Evolutionary conservation across 495 filamentous ascomycete species (phyloP).

Genomic region (Saxophila tyrrhenica): DNA sequence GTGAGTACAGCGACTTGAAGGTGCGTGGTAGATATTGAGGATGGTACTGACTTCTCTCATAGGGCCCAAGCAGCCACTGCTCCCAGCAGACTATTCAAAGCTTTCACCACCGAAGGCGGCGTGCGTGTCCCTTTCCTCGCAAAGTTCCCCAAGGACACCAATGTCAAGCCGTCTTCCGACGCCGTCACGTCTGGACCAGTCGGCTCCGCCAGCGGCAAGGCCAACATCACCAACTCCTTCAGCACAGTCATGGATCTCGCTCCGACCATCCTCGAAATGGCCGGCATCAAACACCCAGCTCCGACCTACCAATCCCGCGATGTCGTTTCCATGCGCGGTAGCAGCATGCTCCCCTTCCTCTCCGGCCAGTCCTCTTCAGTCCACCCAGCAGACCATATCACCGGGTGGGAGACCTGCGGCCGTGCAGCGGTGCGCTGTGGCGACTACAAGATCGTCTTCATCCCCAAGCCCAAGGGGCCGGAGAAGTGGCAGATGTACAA

Average conservation of each 20-base stretch:
- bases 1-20: conserved; percentile 11
- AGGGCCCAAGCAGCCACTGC: conserved; percentile 56
- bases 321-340: conserved; percentile 49
- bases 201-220: conserved; percentile 24
- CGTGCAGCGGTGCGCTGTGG: conserved; percentile 25
- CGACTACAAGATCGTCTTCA: conserved; percentile 29
- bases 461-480: conserved; percentile 24
- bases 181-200: conserved; percentile 40
- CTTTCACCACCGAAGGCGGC: conserved; percentile 51
- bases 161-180: conserved; percentile 12
- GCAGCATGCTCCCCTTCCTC: conserved; percentile 36
- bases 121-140: conserved; percentile 49
- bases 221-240: conserved; percentile 43
- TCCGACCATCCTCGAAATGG: conserved; percentile 50
- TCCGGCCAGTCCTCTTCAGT: conserved; percentile 29
- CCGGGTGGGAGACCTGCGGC: conserved; percentile 32
- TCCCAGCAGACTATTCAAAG: conserved; percentile 50
- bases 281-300: conserved; percentile 46
- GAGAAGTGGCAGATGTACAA: conserved; percentile 31
- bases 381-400: conserved; percentile 33
- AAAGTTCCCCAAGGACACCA: conserved; percentile 33
- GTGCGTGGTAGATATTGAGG: neutral
- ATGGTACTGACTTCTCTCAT: conserved; percentile 17
- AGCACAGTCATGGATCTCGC: conserved; percentile 55
- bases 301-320: conserved; percentile 45